Evolutionary conservation across 345 rosid genomes (phyloP).

Genomic region (Chamaenerion angustifolium): DNA sequence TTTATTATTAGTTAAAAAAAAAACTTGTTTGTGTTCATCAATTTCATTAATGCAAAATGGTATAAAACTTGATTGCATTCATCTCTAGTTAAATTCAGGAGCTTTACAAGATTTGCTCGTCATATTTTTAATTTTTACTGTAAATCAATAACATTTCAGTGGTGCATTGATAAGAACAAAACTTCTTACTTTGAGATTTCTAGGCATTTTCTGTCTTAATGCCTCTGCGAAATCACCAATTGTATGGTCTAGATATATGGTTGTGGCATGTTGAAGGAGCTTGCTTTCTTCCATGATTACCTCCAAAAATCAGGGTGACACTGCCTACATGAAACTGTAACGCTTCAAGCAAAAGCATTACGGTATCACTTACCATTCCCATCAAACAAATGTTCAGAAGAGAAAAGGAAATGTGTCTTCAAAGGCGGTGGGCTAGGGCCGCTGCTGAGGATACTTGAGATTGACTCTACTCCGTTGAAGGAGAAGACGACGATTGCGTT

Average conservation of each 20-base stretch:
- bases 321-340: conserved; percentile 86
- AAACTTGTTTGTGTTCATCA: neutral
- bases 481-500: conserved; percentile 56
- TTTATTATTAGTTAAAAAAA: neutral
- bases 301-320: conserved; percentile 75
- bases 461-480: conserved; percentile 41
- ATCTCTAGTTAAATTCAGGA: too few relatives aligned
- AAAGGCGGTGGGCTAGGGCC: conserved; percentile 75
- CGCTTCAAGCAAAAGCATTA: conserved; percentile 86
- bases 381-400: conserved; percentile 66
- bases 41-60: too few relatives aligned
- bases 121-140: too few relatives aligned
- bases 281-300: conserved; percentile 68
- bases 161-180: neutral
- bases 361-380: conserved; percentile 63
- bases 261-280: conserved; percentile 83
- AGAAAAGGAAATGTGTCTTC: conserved; percentile 47
- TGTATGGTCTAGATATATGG: conserved; percentile 75
- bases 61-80: too few relatives aligned
- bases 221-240: conserved; percentile 87
- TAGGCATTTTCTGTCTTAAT: conserved; percentile 79
- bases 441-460: conserved; percentile 42
- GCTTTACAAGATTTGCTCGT: too few relatives aligned
- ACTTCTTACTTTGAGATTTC: conserved; percentile 53
- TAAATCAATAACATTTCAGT: too few relatives aligned